Conservation (phyloP, 768 basidiomycete genomes). For the Rubroboletus pulcherrimus region DNA sequence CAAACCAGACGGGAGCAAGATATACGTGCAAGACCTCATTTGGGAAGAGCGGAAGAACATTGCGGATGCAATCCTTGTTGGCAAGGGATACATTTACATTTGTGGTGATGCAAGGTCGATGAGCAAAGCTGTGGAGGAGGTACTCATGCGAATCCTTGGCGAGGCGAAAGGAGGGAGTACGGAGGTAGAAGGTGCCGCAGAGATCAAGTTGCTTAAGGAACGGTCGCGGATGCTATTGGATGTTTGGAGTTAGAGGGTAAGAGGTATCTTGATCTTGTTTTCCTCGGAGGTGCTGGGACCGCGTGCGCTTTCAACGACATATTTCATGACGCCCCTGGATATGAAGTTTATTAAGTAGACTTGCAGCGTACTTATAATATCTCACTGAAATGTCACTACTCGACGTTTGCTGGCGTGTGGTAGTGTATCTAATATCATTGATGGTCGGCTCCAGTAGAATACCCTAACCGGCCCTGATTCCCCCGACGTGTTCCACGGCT, state of each 20-base stretch:
- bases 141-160: conserved; percentile 76
- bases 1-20: conserved; percentile 89
- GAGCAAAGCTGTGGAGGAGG: conserved; percentile 93
- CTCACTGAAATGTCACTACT: background rate
- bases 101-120: conserved; percentile 97
- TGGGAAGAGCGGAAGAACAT: conserved; percentile 84
- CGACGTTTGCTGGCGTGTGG: background rate
- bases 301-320: conserved; percentile 1
- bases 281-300: background rate
- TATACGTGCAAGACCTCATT: conserved; percentile 97
- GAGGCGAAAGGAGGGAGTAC: conserved; percentile 90
- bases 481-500: background rate
- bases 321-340: conserved; percentile 9
- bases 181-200: conserved; percentile 85
- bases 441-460: too few relatives aligned
- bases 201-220: conserved; percentile 94
- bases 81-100: conserved; percentile 96
- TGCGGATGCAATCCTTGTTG: conserved; percentile 84
- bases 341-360: conserved; percentile 20
- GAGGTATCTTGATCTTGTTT: background rate
- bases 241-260: conserved; percentile 74
- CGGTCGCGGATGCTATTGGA: conserved; percentile 82
- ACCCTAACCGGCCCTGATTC: background rate
- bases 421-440: background rate
- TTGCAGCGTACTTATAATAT: conserved; percentile 9